These are phyloP conservation scores for Emmonsia crescens DNA, from an alignment of 2,329 filamentous ascomycete species.

Conservation along the genomic window DNA sequence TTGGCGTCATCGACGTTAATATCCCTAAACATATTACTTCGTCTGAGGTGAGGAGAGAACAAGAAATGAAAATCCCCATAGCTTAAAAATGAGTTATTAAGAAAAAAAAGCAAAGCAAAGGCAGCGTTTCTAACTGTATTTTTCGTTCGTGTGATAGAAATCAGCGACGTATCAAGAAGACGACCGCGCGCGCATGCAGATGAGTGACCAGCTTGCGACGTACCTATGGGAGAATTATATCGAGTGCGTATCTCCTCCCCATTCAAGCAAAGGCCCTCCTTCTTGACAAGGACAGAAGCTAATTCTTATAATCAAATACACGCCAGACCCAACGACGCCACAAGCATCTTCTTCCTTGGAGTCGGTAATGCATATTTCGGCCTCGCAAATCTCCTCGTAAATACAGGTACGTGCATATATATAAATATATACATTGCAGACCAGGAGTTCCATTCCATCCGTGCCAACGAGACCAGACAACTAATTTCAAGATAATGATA, in stretches of 20 bases:
- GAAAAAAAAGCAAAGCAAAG: conserved; percentile 14
- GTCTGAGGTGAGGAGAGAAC: conserved; percentile 42
- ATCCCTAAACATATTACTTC: conserved; percentile 66
- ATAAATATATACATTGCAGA: background rate
- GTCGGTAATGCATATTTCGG: conserved; percentile 82
- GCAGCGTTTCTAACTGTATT: conserved; percentile 8
- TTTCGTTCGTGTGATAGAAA: background rate
- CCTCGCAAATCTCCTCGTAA: conserved; percentile 68
- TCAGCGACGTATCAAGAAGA: conserved; percentile 34
- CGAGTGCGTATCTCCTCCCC: conserved; percentile 41
- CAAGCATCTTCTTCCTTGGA: conserved; percentile 74
- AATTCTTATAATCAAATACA: conserved; percentile 1
- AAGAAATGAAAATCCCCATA: background rate
- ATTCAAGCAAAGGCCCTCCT: too few relatives aligned
- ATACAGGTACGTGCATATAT: conserved; percentile 48
- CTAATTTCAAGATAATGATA: conserved; percentile 29
- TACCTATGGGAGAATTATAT: conserved; percentile 98
- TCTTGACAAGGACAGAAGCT: conserved; percentile 5
- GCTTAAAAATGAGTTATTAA: too few relatives aligned
- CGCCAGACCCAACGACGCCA: conserved; percentile 51
- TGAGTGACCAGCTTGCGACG: conserved; percentile 59
- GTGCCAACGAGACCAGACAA: background rate
- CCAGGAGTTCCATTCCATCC: background rate
- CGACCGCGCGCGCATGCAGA: conserved; percentile 41
- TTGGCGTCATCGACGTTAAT: conserved; percentile 84